Evolutionary conservation across 371 early-diverging fungal species (phyloP), one percentile per base, ranked within the genome.

Genomic region (Fennellomyces sp.): DNA sequence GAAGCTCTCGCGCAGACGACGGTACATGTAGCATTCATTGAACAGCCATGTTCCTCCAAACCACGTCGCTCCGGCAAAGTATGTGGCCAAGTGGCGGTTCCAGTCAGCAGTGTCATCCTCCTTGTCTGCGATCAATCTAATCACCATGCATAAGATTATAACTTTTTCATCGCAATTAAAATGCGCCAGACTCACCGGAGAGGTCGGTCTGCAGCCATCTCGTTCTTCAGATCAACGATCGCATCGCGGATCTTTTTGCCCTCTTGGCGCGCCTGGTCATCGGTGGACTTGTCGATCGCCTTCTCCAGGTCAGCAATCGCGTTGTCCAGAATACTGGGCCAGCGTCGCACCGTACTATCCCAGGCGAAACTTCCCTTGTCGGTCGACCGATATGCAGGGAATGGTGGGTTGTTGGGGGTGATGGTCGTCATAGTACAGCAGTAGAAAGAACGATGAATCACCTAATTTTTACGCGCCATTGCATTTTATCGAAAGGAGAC

Each of bases 271-370:
- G 31, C 58, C 47, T 70, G 60, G 11, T 38, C 26, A 33, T 66
- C 47, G 7, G 30, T 42, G n/a, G 58, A 60, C 45, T 56, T 67
- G 33, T 56, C 76, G 25, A 66, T 80, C 25, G 55, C 81, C 55
- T 80, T 60, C 64, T 86, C 77, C 42, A 91, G 64, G 65, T 88
- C 86, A 35, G 81, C 82, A 33, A 91, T 81, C 23, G 83, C 82
- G 58, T 90, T 88, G 31, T 93, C 89, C 26, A 95, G 70, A 53
- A 94, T 95, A 42, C 89, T 88, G 2, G 94, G 95, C 65, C 93
- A 81, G n/a, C 96, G 80, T 54, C 88, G 78, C 42, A 83, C 80
- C 38, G 91, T 79, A 23, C 94, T 93, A 12, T 82, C 72, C 69
- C 89, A 91, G 0, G 94, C 94, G 64, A 95, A 95, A 29, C 88